These are phyloP conservation scores for Alternaria sp. DNA, from an alignment of 2,329 filamentous ascomycete genomes.

Conservation along the genomic window DNA sequence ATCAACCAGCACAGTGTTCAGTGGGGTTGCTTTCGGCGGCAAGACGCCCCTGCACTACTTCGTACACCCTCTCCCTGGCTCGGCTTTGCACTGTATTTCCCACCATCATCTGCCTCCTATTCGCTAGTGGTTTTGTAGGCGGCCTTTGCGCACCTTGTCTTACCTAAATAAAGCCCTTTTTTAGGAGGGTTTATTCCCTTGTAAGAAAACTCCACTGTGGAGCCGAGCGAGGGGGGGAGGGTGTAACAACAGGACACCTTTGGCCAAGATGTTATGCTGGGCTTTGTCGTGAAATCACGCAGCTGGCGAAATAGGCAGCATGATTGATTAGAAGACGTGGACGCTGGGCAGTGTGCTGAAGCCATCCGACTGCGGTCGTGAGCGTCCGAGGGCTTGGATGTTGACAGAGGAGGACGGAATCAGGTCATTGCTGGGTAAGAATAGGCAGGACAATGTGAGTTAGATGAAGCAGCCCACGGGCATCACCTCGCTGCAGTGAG, in stretches of 20 bases:
- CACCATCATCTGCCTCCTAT: no score
- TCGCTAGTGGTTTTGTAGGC: no score
- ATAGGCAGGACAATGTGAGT: constrained; percentile 18
- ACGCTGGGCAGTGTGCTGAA: constrained; percentile 5
- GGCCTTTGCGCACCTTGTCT: no score
- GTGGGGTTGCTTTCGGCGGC: constrained; percentile 20
- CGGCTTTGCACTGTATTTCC: no score
- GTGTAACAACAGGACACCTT: constrained; percentile 8
- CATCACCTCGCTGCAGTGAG: constrained; percentile 14
- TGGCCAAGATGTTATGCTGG: constrained; percentile 3
- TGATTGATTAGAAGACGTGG: constrained; percentile 2
- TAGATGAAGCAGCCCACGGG: constrained; percentile 17
- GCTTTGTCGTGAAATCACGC: constrained; percentile 7
- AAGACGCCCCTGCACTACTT: constrained; percentile 3
- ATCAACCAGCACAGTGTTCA: constrained; percentile 1
- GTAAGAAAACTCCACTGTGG: no score
- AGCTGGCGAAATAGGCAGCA: not conserved
- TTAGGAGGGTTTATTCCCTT: no score
- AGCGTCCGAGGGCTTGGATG: not conserved
- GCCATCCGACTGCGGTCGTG: constrained; percentile 2
- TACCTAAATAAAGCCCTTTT: no score
- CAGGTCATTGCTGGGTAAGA: constrained; percentile 6
- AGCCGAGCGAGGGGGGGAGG: no score
- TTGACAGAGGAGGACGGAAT: not conserved
- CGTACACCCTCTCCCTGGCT: no score